Percentiles rank a stretch among this genome's conserved stretches.
Evolutionary conservation across 2,329 filamentous ascomycete genomes (phyloP).

Genomic region (Scleromitrula shiraiana): DNA sequence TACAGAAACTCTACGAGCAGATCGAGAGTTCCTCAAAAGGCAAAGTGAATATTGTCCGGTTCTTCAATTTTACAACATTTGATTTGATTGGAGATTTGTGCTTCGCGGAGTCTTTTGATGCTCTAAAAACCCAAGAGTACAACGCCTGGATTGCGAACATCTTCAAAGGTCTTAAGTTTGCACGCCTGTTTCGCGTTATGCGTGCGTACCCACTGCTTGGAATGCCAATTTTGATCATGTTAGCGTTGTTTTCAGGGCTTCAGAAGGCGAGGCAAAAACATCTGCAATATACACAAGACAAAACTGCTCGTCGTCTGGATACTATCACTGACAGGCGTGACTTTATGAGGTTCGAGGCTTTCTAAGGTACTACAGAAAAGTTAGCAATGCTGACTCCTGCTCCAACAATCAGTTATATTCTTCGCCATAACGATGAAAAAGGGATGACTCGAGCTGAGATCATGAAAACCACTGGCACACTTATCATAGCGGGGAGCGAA

Average conservation of each 20-base stretch:
- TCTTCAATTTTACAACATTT: slow-evolving; percentile 12
- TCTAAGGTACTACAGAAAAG: no score
- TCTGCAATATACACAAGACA: no score
- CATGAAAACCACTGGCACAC: slow-evolving; percentile 1
- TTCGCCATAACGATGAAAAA: slow-evolving; percentile 18
- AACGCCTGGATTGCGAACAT: neutral
- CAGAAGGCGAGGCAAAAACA: no score
- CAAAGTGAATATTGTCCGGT: slow-evolving; percentile 9
- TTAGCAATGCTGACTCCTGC: neutral
- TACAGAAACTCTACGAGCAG: neutral
- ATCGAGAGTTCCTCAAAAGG: neutral
- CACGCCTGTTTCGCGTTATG: no score
- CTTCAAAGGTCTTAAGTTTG: no score
- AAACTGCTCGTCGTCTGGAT: no score
- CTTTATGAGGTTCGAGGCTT: no score
- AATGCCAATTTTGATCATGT: no score
- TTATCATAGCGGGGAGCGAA: slow-evolving; percentile 18
- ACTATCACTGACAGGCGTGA: no score
- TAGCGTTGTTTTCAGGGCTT: no score
- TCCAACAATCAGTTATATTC: neutral
- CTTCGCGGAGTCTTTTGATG: slow-evolving; percentile 12
- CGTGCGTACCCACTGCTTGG: no score
- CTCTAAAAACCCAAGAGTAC: neutral
- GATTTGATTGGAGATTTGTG: slow-evolving; percentile 15
- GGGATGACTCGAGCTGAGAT: slow-evolving; percentile 14